Evolutionary conservation across 441 rosid species (phyloP).

Genomic region (Euphorbia celastroides): DNA sequence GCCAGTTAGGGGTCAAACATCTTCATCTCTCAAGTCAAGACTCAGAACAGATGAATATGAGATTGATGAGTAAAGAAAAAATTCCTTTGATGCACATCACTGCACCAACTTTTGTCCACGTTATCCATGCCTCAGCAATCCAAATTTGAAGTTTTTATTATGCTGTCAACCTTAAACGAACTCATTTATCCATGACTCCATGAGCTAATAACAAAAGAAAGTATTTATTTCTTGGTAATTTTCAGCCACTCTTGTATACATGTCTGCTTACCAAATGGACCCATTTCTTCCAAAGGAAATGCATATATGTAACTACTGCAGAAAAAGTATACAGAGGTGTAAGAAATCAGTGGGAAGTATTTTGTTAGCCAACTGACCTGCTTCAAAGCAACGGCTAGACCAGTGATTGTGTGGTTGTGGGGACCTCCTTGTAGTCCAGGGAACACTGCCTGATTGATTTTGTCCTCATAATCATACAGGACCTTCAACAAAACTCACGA

Average conservation of each 20-base stretch:
- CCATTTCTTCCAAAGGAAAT: too few species aligned
- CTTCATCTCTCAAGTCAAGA: neutral
- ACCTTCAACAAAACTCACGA: constrained; percentile 42
- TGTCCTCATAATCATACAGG: constrained; percentile 83
- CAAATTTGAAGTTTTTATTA: neutral
- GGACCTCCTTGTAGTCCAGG: constrained; percentile 99
- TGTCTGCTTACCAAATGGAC: neutral
- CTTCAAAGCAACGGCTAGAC: constrained; percentile 91
- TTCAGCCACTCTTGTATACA: neutral
- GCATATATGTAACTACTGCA: too few species aligned
- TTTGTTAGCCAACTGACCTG: constrained; percentile 43
- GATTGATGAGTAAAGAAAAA: neutral
- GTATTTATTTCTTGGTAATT: neutral
- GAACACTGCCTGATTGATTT: constrained; percentile 90
- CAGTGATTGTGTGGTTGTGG: constrained; percentile 91
- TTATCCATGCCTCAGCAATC: neutral
- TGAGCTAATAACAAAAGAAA: neutral
- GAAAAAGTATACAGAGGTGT: constrained; percentile 2
- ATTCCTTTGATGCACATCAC: neutral
- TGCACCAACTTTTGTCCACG: neutral
- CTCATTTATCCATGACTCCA: neutral
- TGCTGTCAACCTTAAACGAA: neutral
- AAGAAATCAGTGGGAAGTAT: neutral
- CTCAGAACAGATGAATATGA: neutral
- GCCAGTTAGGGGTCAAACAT: neutral